Evolutionary conservation across 805 yeast genomes (phyloP).

Genomic region (Metschnikowia dekortorum): DNA sequence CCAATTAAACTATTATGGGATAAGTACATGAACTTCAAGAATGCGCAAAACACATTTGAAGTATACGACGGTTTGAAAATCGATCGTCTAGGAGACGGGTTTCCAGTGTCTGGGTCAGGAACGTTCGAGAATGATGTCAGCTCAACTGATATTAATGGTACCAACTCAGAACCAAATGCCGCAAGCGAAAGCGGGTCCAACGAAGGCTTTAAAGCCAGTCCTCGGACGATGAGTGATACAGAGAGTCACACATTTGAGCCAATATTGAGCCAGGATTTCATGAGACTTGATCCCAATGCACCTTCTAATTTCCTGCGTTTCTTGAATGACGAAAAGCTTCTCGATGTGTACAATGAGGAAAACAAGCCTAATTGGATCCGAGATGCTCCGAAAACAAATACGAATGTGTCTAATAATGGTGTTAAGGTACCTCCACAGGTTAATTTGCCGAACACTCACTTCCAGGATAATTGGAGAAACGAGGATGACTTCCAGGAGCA

Average conservation of each 20-base stretch:
- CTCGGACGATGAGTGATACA: background rate
- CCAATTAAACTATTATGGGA: slow-evolving; percentile 12
- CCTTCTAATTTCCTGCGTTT: slow-evolving; percentile 3
- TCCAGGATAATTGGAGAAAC: background rate
- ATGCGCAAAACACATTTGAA: slow-evolving; percentile 1
- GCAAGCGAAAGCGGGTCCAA: slow-evolving; percentile 1
- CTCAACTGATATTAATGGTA: background rate
- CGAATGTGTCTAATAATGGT: background rate
- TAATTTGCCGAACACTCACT: background rate
- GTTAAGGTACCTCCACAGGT: no score
- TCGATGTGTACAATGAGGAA: background rate
- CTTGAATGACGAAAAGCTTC: background rate
- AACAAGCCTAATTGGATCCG: no score
- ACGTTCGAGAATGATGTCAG: background rate
- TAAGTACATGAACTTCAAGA: slow-evolving; percentile 9
- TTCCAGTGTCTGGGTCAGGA: background rate
- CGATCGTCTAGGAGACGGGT: background rate
- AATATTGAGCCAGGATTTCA: background rate
- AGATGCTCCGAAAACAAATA: background rate
- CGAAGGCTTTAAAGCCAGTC: background rate
- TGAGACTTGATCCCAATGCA: background rate
- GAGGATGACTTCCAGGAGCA: background rate
- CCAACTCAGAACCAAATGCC: background rate
- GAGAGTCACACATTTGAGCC: background rate
- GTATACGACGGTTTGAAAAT: background rate